Evolutionary conservation across 495 filamentous ascomycete genomes (phyloP).

Genomic region (Delitschia confertaspora): DNA sequence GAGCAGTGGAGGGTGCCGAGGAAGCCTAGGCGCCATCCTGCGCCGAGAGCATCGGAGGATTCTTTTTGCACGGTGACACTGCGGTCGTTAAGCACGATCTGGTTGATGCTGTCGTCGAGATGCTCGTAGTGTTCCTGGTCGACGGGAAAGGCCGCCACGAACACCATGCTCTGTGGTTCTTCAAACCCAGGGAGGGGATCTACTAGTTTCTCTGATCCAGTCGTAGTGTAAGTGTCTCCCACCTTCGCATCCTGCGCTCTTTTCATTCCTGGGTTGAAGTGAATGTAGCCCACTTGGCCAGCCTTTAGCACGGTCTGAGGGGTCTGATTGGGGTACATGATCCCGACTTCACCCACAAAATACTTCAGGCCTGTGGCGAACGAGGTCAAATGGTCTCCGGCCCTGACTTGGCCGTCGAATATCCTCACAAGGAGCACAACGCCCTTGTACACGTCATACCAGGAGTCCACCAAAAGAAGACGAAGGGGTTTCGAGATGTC

Average conservation of each 20-base stretch:
- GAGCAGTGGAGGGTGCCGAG: constrained; percentile 95
- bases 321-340: constrained; percentile 87
- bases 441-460: constrained; percentile 93
- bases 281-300: constrained; percentile 90
- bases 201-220: constrained; percentile 68
- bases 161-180: constrained; percentile 98
- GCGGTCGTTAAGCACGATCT: constrained; percentile 87
- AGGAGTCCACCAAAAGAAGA: constrained; percentile 88
- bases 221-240: constrained; percentile 86
- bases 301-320: constrained; percentile 71
- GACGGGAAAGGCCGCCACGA: constrained; percentile 89
- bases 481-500: constrained; percentile 60
- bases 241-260: constrained; percentile 88
- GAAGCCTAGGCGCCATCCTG: constrained; percentile 90
- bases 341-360: constrained; percentile 89
- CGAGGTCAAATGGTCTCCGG: constrained; percentile 74
- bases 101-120: constrained; percentile 88
- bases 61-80: constrained; percentile 92
- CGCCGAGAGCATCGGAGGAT: constrained; percentile 82
- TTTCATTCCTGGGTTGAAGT: constrained; percentile 98
- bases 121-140: constrained; percentile 81
- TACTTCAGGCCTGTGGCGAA: constrained; percentile 84
- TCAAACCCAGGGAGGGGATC: constrained; percentile 85
- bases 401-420: constrained; percentile 76
- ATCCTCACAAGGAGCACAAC: constrained; percentile 86